Evolutionary conservation across 1,284 basidiomycete genomes (phyloP), one percentile per base, ranked within the genome.

Genomic region (Tremellales sp.): DNA sequence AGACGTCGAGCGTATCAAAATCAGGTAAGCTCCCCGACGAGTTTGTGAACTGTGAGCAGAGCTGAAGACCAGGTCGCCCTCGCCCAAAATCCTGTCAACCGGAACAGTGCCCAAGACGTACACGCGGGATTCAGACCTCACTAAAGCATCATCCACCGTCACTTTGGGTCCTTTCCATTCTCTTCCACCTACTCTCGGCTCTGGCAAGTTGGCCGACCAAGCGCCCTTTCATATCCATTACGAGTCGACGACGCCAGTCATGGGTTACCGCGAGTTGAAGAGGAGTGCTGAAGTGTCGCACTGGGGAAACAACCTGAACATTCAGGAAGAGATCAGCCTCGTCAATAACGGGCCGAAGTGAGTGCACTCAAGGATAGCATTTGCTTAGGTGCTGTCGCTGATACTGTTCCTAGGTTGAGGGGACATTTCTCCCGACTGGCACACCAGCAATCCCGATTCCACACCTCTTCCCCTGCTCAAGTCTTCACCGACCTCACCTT

Each of bases 341-440:
- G 81, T 82, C 68, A 98, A 98, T 68, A 85, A 84, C 51, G 94
- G 94, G 0, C 89, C 94, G 12, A 73, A 76, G 89, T 96, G 65
- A 71, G 87, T 80, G 3, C n/a, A 60, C 64, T 83, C 76, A n/a
- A n/a, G n/a, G n/a, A n/a, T n/a, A n/a, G n/a, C n/a, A 8, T 13
- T 23, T 23, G 19, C 23, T 7, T 23, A 25, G n/a, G n/a, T n/a
- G n/a, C 22, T 29, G 12, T 37, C 21, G 36, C 22, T 43, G 40
- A 36, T 42, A n/a, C 21, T 35, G 21, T 23, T 43, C 39, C 29
- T 62, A 96, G 90, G 44, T 80, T 98, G 52, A 92, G 93, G 70
- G 96, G 94, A 1, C 88, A 96, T 52, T 99, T 98, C 77, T 92
- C 91, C 19, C 88, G 96, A 49, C 77, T 97, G 41, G 83, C 86